Evolutionary conservation across 441 rosid genomes (phyloP).

Genomic region (Adansonia gregorii): DNA sequence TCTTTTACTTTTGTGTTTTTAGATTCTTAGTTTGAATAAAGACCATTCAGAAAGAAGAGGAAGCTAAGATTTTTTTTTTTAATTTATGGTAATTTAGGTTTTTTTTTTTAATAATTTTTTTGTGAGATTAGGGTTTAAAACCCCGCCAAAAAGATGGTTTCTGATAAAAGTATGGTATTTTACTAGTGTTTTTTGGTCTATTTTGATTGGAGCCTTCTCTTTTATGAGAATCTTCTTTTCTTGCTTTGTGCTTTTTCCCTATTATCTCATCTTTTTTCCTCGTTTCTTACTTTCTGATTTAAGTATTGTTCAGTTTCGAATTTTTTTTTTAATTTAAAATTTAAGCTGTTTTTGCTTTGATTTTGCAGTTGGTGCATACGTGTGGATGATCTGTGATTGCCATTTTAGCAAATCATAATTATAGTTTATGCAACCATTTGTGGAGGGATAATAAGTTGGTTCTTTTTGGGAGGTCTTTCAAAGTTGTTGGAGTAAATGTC

Average conservation of each 20-base stretch:
- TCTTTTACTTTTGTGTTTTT: background rate
- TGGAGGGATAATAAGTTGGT: slow-evolving; percentile 21
- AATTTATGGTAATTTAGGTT: background rate
- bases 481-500: slow-evolving; percentile 59
- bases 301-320: slow-evolving; percentile 33
- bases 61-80: slow-evolving; percentile 24
- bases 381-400: slow-evolving; percentile 23
- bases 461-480: background rate
- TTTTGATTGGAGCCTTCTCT: slow-evolving; percentile 33
- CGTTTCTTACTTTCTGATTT: slow-evolving; percentile 37
- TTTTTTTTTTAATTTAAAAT: slow-evolving; percentile 24
- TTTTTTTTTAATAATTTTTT: background rate
- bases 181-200: slow-evolving; percentile 53
- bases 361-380: slow-evolving; percentile 34
- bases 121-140: slow-evolving; percentile 29
- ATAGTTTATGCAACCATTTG: slow-evolving; percentile 23
- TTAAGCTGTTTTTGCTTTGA: slow-evolving; percentile 23
- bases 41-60: background rate
- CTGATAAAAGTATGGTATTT: slow-evolving; percentile 45
- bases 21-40: slow-evolving; percentile 37
- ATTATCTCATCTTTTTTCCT: slow-evolving; percentile 25
- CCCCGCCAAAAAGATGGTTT: slow-evolving; percentile 46
- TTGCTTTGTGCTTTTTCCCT: slow-evolving; percentile 50
- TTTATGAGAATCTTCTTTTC: slow-evolving; percentile 60
- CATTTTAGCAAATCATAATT: slow-evolving; percentile 30